These are phyloP conservation scores for Cylindricascospora bacillispora DNA, from an alignment of 1,139 yeast genomes.

Conservation along the genomic window DNA sequence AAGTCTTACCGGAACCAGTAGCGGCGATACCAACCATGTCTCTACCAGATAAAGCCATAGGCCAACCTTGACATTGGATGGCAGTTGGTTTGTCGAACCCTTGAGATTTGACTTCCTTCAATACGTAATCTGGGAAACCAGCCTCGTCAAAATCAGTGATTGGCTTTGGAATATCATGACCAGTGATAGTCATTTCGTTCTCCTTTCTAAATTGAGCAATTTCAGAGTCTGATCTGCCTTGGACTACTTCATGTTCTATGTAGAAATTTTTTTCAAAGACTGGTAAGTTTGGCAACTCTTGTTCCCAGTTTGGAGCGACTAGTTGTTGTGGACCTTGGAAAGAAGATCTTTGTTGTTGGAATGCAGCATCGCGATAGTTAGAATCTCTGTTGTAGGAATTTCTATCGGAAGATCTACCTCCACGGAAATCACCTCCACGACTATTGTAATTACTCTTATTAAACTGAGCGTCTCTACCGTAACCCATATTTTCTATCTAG, in stretches of 20 bases:
- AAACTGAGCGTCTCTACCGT: constrained; percentile 26
- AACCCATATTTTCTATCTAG: constrained; percentile 12
- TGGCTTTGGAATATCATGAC: constrained; percentile 87
- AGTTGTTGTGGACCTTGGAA: constrained; percentile 28
- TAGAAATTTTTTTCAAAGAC: constrained; percentile 93
- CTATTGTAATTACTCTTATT: constrained; percentile 23
- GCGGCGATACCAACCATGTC: constrained; percentile 98
- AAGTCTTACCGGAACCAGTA: constrained; percentile 97
- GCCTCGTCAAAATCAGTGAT: constrained; percentile 88
- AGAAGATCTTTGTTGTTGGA: too few species aligned
- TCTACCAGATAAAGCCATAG: constrained; percentile 98
- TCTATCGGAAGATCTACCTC: constrained; percentile 29
- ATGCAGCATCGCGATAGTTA: too few species aligned
- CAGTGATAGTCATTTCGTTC: constrained; percentile 75
- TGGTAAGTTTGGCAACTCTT: constrained; percentile 49
- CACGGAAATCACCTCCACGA: constrained; percentile 31
- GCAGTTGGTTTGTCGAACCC: constrained; percentile 93
- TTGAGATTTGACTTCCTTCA: constrained; percentile 76
- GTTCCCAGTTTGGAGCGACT: constrained; percentile 68
- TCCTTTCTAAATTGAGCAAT: constrained; percentile 64
- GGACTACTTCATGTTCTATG: constrained; percentile 68
- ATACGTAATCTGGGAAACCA: constrained; percentile 90
- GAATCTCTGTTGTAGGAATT: constrained; percentile 28
- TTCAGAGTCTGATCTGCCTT: constrained; percentile 62
- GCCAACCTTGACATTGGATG: constrained; percentile 99